phyloP scores from a whole-genome alignment of 2,329 filamentous ascomycete species.

The Teratosphaeria nubilosa region DNA sequence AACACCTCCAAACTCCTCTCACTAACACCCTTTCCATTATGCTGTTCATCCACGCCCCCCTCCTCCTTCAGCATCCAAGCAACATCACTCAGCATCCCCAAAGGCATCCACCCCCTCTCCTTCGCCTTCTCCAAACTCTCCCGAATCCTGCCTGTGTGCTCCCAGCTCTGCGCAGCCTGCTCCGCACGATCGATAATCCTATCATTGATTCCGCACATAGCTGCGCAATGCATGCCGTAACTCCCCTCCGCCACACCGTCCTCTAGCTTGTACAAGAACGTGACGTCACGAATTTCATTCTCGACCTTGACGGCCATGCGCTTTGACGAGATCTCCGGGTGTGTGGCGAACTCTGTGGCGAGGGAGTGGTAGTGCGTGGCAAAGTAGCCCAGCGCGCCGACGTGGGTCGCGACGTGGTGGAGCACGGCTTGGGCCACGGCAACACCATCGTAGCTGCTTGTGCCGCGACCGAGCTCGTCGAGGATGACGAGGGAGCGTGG shows the following conservation, averaged over 20 bases:
- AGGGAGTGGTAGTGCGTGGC: slow-evolving; percentile 96
- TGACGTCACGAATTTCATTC: slow-evolving; percentile 72
- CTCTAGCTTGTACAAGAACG: slow-evolving; percentile 90
- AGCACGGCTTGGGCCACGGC: slow-evolving; percentile 93
- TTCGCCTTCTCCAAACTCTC: slow-evolving; percentile 71
- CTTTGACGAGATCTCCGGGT: slow-evolving; percentile 76
- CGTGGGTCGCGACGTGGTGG: slow-evolving; percentile 89
- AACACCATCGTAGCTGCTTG: slow-evolving; percentile 90
- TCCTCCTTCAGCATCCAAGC: slow-evolving; percentile 59
- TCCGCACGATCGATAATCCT: slow-evolving; percentile 81
- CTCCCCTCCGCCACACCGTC: slow-evolving; percentile 89
- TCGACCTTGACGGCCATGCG: slow-evolving; percentile 96
- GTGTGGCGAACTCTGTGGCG: slow-evolving; percentile 77
- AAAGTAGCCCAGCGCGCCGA: slow-evolving; percentile 92
- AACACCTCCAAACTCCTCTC: slow-evolving; percentile 48
- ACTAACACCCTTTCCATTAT: slow-evolving; percentile 37
- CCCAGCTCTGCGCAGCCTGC: slow-evolving; percentile 81
- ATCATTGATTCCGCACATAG: slow-evolving; percentile 88
- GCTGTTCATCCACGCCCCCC: slow-evolving; percentile 22
- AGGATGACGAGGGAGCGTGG: slow-evolving; percentile 91
- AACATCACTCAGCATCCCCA: slow-evolving; percentile 82
- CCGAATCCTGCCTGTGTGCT: slow-evolving; percentile 83
- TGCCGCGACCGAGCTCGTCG: slow-evolving; percentile 90
- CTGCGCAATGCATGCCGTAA: slow-evolving; percentile 97
- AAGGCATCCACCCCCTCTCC: slow-evolving; percentile 65